Conservation (phyloP, 257 asterid species). For the Haberlea rhodopensis region DNA sequence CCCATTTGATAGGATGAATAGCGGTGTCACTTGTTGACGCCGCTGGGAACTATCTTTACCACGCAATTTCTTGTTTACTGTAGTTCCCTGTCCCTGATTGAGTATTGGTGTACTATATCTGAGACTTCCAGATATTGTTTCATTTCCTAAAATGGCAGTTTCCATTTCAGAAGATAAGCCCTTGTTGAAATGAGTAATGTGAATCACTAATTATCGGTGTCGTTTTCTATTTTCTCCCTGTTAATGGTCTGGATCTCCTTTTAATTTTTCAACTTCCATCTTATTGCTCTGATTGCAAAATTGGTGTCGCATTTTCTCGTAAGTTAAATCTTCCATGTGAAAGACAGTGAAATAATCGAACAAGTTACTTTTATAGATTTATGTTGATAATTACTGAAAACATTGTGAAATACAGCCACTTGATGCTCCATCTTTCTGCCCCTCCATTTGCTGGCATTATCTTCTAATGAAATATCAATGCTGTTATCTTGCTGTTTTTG, state of each 20-base stretch:
- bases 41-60: background rate
- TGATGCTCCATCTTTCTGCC: background rate
- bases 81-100: background rate
- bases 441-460: background rate
- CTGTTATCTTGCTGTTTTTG: slow-evolving; percentile 21
- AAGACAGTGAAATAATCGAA: too few species aligned
- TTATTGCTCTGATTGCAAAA: too few species aligned
- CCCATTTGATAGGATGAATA: background rate
- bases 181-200: background rate
- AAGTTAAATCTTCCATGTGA: too few species aligned
- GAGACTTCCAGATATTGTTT: background rate
- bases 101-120: background rate
- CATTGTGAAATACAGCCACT: background rate
- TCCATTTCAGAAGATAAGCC: background rate
- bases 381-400: too few species aligned
- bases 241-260: too few species aligned
- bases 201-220: background rate
- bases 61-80: background rate
- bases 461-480: slow-evolving; percentile 19
- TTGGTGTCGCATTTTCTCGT: too few species aligned
- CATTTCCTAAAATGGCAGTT: background rate
- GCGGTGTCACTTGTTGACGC: background rate
- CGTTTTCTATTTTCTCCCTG: too few species aligned
- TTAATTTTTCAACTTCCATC: too few species aligned
- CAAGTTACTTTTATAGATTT: too few species aligned